phyloP scores from a whole-genome alignment of 805 yeast species.

The Wickerhamiella vanderwaltii region DNA sequence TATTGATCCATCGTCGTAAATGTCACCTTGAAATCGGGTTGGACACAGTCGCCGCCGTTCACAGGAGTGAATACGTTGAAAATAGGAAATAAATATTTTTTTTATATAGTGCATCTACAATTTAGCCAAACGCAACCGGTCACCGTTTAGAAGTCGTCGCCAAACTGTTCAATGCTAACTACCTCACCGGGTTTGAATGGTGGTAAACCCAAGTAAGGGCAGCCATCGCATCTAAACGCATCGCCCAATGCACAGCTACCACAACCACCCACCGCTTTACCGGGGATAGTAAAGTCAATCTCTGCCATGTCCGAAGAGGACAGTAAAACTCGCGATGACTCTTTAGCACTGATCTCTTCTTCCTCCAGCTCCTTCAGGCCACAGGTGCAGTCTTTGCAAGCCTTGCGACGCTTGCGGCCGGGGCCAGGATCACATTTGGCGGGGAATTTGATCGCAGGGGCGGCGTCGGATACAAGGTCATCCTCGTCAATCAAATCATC shows the following conservation, averaged over 20 bases:
- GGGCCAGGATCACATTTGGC: slow-evolving; percentile 41
- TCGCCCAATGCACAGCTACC: slow-evolving; percentile 96
- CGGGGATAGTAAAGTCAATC: slow-evolving; percentile 90
- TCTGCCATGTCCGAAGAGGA: slow-evolving; percentile 66
- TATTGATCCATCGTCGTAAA: too few species aligned
- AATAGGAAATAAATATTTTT: too few species aligned
- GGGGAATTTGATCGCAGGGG: slow-evolving; percentile 41
- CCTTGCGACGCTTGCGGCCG: slow-evolving; percentile 60
- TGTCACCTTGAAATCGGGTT: too few species aligned
- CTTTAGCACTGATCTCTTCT: slow-evolving; percentile 37
- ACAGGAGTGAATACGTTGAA: too few species aligned
- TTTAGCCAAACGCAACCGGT: not conserved
- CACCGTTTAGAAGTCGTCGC: slow-evolving; percentile 20
- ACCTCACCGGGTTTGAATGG: slow-evolving; percentile 97
- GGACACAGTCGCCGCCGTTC: too few species aligned
- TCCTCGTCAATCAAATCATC: slow-evolving; percentile 48
- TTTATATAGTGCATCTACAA: too few species aligned
- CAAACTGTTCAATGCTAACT: slow-evolving; percentile 47
- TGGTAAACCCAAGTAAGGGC: slow-evolving; percentile 94
- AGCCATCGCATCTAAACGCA: slow-evolving; percentile 96
- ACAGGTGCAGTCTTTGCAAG: slow-evolving; percentile 97
- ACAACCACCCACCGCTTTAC: slow-evolving; percentile 88
- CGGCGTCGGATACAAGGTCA: slow-evolving; percentile 35
- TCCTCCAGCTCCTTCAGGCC: slow-evolving; percentile 81
- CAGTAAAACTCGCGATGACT: slow-evolving; percentile 45